These are phyloP conservation scores for Pseudocercospora musae DNA, from an alignment of 2,329 filamentous ascomycete species.

Conservation along the genomic window DNA sequence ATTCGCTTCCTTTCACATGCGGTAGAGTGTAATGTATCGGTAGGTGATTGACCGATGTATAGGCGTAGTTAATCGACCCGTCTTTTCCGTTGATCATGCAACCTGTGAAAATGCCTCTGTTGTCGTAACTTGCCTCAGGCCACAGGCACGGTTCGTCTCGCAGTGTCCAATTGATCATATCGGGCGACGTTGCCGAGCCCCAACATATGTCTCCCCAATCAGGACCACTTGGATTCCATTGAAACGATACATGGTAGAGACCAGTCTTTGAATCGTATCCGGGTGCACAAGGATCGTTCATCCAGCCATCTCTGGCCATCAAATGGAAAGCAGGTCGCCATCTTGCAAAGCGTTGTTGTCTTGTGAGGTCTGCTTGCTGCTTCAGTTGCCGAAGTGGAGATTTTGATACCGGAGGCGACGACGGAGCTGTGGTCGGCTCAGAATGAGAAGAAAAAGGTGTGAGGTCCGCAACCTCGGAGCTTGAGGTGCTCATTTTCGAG, in stretches of 20 bases:
- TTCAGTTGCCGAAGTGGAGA: background rate
- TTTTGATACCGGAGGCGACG: background rate
- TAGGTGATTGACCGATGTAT: slow-evolving; percentile 41
- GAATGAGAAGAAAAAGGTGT: slow-evolving; percentile 8
- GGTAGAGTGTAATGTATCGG: slow-evolving; percentile 43
- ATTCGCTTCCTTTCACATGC: slow-evolving; percentile 38
- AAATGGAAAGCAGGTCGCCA: slow-evolving; percentile 38
- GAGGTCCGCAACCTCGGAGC: slow-evolving; percentile 5
- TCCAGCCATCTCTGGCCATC: slow-evolving; percentile 39
- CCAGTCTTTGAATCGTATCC: slow-evolving; percentile 40
- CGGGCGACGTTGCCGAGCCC: slow-evolving; percentile 39
- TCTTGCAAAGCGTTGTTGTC: slow-evolving; percentile 14
- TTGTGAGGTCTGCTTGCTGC: slow-evolving; percentile 2
- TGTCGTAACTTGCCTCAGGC: slow-evolving; percentile 39
- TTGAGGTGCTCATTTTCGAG: slow-evolving; percentile 14
- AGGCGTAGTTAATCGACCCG: slow-evolving; percentile 38
- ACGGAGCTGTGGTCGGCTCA: slow-evolving; percentile 3
- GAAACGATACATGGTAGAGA: slow-evolving; percentile 43
- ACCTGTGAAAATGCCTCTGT: slow-evolving; percentile 43
- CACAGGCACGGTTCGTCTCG: slow-evolving; percentile 31
- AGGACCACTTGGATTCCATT: slow-evolving; percentile 44
- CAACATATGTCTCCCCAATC: slow-evolving; percentile 45
- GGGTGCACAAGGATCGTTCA: slow-evolving; percentile 46
- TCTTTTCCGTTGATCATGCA: slow-evolving; percentile 36
- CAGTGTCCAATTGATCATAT: slow-evolving; percentile 41